Base-by-base conservation (phyloP, 805 yeast species). In the Blastobotrys robertii region DNA sequence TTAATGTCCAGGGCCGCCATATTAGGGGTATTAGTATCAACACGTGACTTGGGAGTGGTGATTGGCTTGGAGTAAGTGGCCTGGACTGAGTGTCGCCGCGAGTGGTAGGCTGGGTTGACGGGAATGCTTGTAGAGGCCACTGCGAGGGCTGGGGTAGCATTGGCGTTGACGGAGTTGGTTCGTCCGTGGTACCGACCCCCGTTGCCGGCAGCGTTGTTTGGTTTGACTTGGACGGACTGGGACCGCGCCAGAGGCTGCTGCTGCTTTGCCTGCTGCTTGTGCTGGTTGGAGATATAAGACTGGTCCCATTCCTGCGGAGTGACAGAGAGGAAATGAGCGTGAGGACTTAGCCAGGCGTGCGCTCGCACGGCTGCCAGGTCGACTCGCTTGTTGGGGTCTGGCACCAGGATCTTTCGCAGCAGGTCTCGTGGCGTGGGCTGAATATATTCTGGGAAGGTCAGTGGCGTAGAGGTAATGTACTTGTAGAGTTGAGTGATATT, bases 381-480 rank as follows among this genome's bases (percentile, higher is more conserved):
- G 31, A 84, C 73, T 62, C 98, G 76, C 55, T 72, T 78, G 48
- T 67, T 74, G 7, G 97, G 97, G 58, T 88, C 85, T 1, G 96
- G 72, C 9, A 87, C 90, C 31, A 67, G 73, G 31, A 90, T 82
- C 58, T 81, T 80, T 54, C 97, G 73, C 49, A 92, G 67, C 49
- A 92, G 68, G 64, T 92, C 97, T 62, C 98, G 75, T 4, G 97
- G 92, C 59, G 84, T 71, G 2, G 97, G 94, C 34, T 79, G 80
- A 44, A 92, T 77, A 58, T 85, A 88, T 60, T 88, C 97, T 0
- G 98, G 98, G 64, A 92, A 92, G 3, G 96, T 92, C 55, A 92
- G 69, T 3, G 95, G 85, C 1, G 97, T 86, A 41, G 79, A 73
- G 16, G 96, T 86, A 50, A 92, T 92, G 65, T 92, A 92, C 57